Evolutionary conservation across 208 protist species (phyloP).

Genomic region (Crithidia fasciculata): DNA sequence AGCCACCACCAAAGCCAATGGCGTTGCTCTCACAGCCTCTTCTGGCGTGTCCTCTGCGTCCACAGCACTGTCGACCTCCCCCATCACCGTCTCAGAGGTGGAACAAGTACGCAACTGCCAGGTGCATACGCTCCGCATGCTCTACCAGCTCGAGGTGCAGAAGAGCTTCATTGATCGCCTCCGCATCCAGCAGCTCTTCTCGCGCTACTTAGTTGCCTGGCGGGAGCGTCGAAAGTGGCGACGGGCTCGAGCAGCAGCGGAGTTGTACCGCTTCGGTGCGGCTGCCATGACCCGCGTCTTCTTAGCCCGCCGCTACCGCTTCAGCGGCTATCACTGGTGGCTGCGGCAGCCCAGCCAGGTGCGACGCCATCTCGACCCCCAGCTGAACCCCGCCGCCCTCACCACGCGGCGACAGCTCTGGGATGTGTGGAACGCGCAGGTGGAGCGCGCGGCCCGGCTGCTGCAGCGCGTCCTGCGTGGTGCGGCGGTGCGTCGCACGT

Average conservation of each 20-base stretch:
- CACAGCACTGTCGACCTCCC: not conserved
- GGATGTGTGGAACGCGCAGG: slow-evolving; percentile 35
- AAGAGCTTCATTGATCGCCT: slow-evolving; percentile 40
- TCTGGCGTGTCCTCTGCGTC: not conserved
- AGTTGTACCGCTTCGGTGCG: slow-evolving; percentile 36
- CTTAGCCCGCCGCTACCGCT: slow-evolving; percentile 53
- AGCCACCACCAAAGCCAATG: not conserved
- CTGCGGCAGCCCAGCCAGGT: slow-evolving; percentile 43
- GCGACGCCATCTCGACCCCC: slow-evolving; percentile 24
- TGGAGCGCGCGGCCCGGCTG: slow-evolving; percentile 22
- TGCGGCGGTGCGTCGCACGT: slow-evolving; percentile 15
- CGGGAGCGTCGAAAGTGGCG: slow-evolving; percentile 25
- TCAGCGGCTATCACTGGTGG: slow-evolving; percentile 57
- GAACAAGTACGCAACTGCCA: slow-evolving; percentile 38
- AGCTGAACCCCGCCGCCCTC: slow-evolving; percentile 16
- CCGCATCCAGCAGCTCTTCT: slow-evolving; percentile 32
- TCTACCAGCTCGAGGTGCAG: slow-evolving; percentile 30
- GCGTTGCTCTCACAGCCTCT: no score
- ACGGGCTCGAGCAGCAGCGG: slow-evolving; percentile 24
- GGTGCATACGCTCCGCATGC: slow-evolving; percentile 33
- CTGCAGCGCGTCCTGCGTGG: slow-evolving; percentile 52
- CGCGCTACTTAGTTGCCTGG: slow-evolving; percentile 32
- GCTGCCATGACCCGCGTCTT: slow-evolving; percentile 43
- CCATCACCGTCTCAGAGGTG: slow-evolving; percentile 17
- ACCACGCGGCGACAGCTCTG: slow-evolving; percentile 25